phyloP scores from a whole-genome alignment of 2,329 filamentous ascomycete species.

The Aspergillus arachidicola region DNA sequence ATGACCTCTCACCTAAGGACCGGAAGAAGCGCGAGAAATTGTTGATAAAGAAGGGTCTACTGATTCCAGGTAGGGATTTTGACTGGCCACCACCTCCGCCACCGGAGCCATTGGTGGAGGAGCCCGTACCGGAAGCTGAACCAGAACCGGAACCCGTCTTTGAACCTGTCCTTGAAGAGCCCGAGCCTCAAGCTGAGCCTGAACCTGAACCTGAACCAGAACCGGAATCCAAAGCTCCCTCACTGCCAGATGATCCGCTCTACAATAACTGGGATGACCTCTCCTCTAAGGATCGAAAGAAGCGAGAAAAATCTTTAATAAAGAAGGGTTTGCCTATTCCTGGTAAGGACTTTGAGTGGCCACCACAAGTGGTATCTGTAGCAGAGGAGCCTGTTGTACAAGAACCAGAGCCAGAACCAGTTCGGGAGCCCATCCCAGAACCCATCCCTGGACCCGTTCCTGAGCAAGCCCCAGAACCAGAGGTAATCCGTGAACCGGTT shows the following conservation, averaged over 20 bases:
- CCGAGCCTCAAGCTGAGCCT: slow-evolving; percentile 22
- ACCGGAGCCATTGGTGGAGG: slow-evolving; percentile 15
- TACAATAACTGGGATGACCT: slow-evolving; percentile 38
- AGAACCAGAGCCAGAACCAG: slow-evolving; percentile 23
- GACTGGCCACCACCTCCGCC: slow-evolving; percentile 23
- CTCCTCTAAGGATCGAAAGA: slow-evolving; percentile 49
- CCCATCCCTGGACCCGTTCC: slow-evolving; percentile 32
- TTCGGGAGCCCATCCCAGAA: not conserved
- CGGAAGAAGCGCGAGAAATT: slow-evolving; percentile 48
- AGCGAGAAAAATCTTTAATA: slow-evolving; percentile 38
- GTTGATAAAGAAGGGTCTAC: slow-evolving; percentile 29
- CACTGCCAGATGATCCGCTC: slow-evolving; percentile 40
- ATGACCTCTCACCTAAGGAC: slow-evolving; percentile 41
- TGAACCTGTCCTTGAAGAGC: slow-evolving; percentile 32
- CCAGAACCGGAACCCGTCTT: slow-evolving; percentile 22
- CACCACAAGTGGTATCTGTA: slow-evolving; percentile 25
- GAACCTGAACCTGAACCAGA: slow-evolving; percentile 26
- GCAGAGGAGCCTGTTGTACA: slow-evolving; percentile 15
- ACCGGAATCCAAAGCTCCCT: slow-evolving; percentile 26
- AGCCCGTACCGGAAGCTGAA: slow-evolving; percentile 13
- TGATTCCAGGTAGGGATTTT: slow-evolving; percentile 33
- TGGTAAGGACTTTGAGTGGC: slow-evolving; percentile 31
- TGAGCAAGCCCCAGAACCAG: slow-evolving; percentile 6
- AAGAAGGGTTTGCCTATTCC: slow-evolving; percentile 34
- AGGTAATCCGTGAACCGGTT: slow-evolving; percentile 19